Conservation (phyloP, 2,329 filamentous ascomycete genomes). For the Cladosporium colombiae region DNA sequence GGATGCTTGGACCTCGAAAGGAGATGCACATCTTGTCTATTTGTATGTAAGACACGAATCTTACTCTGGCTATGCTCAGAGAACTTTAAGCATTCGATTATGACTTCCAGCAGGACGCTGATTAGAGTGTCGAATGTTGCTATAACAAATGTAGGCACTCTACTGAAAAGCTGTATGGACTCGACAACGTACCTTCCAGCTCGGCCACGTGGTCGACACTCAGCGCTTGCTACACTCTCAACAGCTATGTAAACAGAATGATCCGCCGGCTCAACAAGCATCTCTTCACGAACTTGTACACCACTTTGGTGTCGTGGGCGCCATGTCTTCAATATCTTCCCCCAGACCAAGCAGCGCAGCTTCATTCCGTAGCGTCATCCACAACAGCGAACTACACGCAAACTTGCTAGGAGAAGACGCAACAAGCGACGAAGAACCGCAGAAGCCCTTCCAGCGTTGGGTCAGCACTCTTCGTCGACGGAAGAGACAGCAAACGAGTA, state of each 20-base stretch:
- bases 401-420: neutral
- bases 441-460: slow-evolving; percentile 70
- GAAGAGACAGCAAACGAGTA: slow-evolving; percentile 49
- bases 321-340: slow-evolving; percentile 3
- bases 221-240: neutral
- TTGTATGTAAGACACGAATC: neutral
- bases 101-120: neutral
- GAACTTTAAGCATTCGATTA: neutral
- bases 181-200: neutral
- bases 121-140: neutral
- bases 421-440: neutral
- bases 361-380: slow-evolving; percentile 13
- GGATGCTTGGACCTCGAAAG: neutral
- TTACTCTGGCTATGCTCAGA: neutral
- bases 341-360: neutral
- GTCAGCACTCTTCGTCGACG: slow-evolving; percentile 66
- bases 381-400: neutral
- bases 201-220: neutral
- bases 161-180: neutral
- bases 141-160: neutral
- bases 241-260: neutral
- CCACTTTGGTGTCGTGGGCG: neutral
- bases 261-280: neutral
- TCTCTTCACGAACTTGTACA: neutral
- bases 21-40: neutral